Evolutionary conservation across 805 yeast species (phyloP).

Genomic region (Kuraishia piskuri): DNA sequence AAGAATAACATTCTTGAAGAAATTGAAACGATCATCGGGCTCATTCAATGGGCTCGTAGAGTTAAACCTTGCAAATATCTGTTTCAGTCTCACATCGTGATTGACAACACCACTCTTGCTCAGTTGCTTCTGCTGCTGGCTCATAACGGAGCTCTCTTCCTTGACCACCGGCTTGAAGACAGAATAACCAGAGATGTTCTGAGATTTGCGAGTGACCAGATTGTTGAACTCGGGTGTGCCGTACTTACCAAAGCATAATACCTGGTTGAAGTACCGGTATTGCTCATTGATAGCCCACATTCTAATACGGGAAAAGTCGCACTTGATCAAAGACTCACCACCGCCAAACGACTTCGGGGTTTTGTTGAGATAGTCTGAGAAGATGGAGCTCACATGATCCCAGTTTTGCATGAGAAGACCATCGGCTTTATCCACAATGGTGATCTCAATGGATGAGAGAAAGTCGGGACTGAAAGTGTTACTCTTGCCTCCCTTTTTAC

Average conservation of each 20-base stretch:
- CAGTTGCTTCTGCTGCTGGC: conserved; percentile 41
- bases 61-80: conserved; percentile 66
- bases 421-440: conserved; percentile 76
- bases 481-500: conserved; percentile 28
- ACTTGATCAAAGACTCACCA: conserved; percentile 34
- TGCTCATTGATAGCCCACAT: conserved; percentile 90
- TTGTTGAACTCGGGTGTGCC: conserved; percentile 76
- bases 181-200: conserved; percentile 52
- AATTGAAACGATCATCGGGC: conserved; percentile 77
- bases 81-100: conserved; percentile 43
- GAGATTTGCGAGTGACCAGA: conserved; percentile 37
- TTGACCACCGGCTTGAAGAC: conserved; percentile 41
- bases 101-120: conserved; percentile 20
- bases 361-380: conserved; percentile 61
- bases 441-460: conserved; percentile 78
- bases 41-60: conserved; percentile 48
- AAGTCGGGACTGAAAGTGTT: conserved; percentile 63
- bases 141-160: conserved; percentile 46
- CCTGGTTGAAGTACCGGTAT: conserved; percentile 65
- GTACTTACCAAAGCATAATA: conserved; percentile 66
- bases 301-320: conserved; percentile 86
- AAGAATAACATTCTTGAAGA: conserved; percentile 62
- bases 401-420: conserved; percentile 89
- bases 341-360: conserved; percentile 64
- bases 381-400: conserved; percentile 65